phyloP scores from a whole-genome alignment of 2,329 filamentous ascomycete species.

The Daldinia sp. region DNA sequence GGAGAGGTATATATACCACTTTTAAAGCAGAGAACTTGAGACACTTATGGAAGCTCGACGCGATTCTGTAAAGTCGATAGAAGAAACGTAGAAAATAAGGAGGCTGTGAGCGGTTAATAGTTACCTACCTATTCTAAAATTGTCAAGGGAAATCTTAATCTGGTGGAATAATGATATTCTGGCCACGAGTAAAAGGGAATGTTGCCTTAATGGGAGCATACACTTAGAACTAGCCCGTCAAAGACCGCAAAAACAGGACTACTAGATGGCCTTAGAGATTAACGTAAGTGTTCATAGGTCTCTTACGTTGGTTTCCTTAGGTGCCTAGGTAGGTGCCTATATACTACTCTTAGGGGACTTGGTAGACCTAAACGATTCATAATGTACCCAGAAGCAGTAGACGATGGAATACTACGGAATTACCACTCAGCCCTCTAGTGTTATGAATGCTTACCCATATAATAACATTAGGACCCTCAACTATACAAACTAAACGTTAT shows the following conservation, averaged over 20 bases:
- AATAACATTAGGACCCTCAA: constrained; percentile 5
- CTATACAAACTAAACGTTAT: constrained; percentile 19
- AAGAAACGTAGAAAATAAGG: too few species aligned
- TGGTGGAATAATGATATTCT: background rate
- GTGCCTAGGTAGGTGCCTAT: background rate
- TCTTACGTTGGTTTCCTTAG: too few species aligned
- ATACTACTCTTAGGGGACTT: background rate
- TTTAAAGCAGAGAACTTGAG: too few species aligned
- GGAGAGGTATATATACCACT: too few species aligned
- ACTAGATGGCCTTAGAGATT: background rate
- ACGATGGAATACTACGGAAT: background rate
- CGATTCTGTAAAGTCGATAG: too few species aligned
- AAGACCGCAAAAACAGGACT: too few species aligned
- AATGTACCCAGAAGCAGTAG: background rate
- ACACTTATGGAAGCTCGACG: too few species aligned
- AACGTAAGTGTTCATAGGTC: background rate
- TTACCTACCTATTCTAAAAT: background rate
- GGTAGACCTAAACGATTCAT: background rate
- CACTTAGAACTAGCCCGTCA: too few species aligned
- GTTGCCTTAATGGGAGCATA: background rate
- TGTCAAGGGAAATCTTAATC: background rate
- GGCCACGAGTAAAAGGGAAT: background rate
- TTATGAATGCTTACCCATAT: constrained; percentile 22
- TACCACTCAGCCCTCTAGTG: background rate
- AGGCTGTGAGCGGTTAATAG: background rate